phyloP scores from a whole-genome alignment of 2,329 filamentous ascomycete species.

The Fusarium pilosicola region DNA sequence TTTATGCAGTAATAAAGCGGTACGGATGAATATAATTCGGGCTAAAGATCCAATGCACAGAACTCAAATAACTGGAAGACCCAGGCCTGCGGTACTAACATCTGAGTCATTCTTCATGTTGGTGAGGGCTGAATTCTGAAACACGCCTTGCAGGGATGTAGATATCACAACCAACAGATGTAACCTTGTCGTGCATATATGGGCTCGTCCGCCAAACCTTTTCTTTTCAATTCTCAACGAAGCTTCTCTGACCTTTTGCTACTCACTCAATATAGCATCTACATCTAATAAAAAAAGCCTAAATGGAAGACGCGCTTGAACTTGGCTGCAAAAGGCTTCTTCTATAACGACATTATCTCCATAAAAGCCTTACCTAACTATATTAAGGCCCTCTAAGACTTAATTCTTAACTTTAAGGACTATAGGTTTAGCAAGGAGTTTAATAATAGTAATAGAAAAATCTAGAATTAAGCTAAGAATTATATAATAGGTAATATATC shows the following conservation, averaged over 20 bases:
- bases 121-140: not conserved
- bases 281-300: not conserved
- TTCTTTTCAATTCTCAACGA: not conserved
- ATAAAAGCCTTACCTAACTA: not conserved
- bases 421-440: not conserved
- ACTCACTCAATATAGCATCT: not conserved
- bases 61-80: not conserved
- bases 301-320: not conserved
- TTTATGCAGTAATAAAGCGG: not conserved
- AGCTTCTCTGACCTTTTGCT: not conserved
- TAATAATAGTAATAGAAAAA: not conserved
- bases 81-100: not conserved
- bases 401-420: not conserved
- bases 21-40: rapidly evolving
- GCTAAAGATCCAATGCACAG: not conserved
- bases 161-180: not conserved
- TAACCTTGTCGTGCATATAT: not conserved
- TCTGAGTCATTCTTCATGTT: not conserved
- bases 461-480: not conserved
- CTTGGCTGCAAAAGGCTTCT: not conserved
- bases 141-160: not conserved
- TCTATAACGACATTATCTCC: not conserved
- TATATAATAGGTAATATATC: not conserved
- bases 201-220: not conserved
- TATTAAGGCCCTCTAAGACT: not conserved